phyloP scores from a whole-genome alignment of 768 basidiomycete genomes.

The Boletus reticulatus region DNA sequence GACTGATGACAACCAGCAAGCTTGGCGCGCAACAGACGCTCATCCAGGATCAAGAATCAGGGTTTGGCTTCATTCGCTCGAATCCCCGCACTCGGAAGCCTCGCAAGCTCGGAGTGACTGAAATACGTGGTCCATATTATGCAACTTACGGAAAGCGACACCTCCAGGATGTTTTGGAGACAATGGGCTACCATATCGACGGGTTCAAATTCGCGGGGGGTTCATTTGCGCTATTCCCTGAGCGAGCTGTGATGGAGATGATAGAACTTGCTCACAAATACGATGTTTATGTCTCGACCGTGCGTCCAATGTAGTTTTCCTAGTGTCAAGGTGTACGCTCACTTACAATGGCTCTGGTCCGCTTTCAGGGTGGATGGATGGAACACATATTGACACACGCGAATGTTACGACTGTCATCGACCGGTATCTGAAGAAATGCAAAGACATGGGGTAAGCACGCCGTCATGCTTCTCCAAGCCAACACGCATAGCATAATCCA shows the following conservation, averaged over 20 bases:
- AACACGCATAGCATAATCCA: not conserved
- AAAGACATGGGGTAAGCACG: constrained; percentile 9
- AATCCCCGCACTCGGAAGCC: constrained; percentile 34
- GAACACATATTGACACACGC: constrained; percentile 13
- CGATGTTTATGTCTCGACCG: constrained; percentile 41
- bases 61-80: constrained; percentile 16
- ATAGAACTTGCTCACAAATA: constrained; percentile 43
- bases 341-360: not conserved
- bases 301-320: constrained; percentile 22
- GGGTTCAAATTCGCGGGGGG: constrained; percentile 47
- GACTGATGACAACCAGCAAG: not conserved
- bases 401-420: constrained; percentile 2
- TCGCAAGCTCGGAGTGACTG: constrained; percentile 38
- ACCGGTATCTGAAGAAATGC: constrained; percentile 15
- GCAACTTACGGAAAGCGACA: constrained; percentile 41
- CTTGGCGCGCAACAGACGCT: constrained; percentile 1
- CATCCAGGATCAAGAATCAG: constrained; percentile 9
- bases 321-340: not conserved
- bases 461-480: not conserved
- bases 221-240: constrained; percentile 42
- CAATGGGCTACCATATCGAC: constrained; percentile 44
- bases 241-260: constrained; percentile 34
- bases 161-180: constrained; percentile 39
- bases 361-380: constrained; percentile 13
- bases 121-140: constrained; percentile 47